A percentile compares a stretch with the other conserved stretches of the same genome.
Evolutionary conservation across 352 stramenopile species (phyloP).

Genomic region (Globisporangium nodosum): DNA sequence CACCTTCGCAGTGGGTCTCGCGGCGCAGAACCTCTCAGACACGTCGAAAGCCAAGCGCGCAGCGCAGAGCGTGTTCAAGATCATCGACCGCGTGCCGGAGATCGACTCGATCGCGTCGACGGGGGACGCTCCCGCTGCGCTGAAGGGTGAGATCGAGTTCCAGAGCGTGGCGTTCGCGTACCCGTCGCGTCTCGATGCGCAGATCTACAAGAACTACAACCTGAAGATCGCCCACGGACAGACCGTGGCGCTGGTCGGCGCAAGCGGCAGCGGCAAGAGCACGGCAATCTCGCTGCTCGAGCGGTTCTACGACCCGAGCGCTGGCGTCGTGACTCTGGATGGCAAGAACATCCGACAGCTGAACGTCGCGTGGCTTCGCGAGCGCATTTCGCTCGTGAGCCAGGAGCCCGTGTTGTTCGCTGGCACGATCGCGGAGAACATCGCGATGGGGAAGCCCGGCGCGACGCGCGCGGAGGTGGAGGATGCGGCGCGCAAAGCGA

Average conservation of each 20-base stretch:
- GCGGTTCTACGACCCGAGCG: constrained; percentile 24
- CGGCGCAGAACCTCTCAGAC: constrained; percentile 23
- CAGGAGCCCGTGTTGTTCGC: constrained; percentile 37
- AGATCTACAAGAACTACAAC: constrained; percentile 16
- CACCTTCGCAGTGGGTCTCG: constrained; percentile 26
- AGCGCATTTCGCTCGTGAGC: constrained; percentile 11
- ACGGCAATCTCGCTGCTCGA: constrained; percentile 25
- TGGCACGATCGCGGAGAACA: constrained; percentile 37
- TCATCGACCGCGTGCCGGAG: constrained; percentile 39
- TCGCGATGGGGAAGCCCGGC: constrained; percentile 31
- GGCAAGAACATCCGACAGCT: constrained; percentile 16
- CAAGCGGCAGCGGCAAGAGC: constrained; percentile 25
- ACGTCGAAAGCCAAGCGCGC: constrained; percentile 23
- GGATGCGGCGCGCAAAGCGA: constrained; percentile 72
- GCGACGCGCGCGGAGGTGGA: constrained; percentile 40
- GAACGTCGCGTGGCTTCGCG: constrained; percentile 22
- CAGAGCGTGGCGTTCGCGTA: constrained; percentile 19
- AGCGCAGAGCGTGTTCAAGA: constrained; percentile 35
- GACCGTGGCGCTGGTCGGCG: constrained; percentile 22
- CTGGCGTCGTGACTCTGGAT: constrained; percentile 17
- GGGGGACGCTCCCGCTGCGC: not conserved
- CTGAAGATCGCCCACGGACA: constrained; percentile 16
- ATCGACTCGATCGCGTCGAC: not conserved
- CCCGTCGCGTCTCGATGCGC: constrained; percentile 17
- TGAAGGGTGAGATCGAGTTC: constrained; percentile 19